phyloP scores from a whole-genome alignment of 257 asterid genomes.

The Petrea volubilis region DNA sequence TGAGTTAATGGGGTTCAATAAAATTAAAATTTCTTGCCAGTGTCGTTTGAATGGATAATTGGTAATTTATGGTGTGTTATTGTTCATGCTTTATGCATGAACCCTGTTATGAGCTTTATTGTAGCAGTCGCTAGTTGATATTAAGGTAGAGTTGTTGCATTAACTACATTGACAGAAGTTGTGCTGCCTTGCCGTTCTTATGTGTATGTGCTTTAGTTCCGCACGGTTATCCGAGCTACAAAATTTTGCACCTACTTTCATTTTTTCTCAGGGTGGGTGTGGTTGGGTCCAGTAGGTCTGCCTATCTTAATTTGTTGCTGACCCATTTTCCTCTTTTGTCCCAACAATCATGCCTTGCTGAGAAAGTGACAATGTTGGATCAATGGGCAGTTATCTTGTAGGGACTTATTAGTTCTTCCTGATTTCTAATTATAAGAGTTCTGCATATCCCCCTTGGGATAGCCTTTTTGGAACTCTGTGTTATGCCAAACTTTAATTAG shows the following conservation, averaged over 20 bases:
- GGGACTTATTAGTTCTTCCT: neutral
- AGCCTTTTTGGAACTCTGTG: neutral
- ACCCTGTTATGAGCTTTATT: conserved; percentile 13
- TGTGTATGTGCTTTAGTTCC: neutral
- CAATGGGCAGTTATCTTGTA: conserved; percentile 23
- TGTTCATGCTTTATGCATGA: conserved; percentile 28
- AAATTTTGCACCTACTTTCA: conserved; percentile 8
- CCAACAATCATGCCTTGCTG: neutral
- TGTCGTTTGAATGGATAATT: conserved; percentile 9
- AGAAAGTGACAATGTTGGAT: conserved; percentile 9
- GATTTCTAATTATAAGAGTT: neutral
- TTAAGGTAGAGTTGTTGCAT: conserved; percentile 21
- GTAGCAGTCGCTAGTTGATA: conserved; percentile 17
- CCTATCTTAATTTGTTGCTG: conserved; percentile 26
- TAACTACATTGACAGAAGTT: neutral
- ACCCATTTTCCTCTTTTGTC: conserved; percentile 2
- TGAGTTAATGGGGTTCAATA: neutral
- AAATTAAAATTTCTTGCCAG: neutral
- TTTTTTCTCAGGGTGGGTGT: conserved; percentile 31
- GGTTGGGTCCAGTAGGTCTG: conserved; percentile 41
- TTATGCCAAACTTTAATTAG: neutral
- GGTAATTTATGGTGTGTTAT: conserved; percentile 11
- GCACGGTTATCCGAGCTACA: neutral
- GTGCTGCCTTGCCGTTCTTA: neutral
- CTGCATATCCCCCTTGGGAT: neutral